Evolutionary conservation across 2,329 filamentous ascomycete genomes (phyloP).

Genomic region (Calonectria hongkongensis): DNA sequence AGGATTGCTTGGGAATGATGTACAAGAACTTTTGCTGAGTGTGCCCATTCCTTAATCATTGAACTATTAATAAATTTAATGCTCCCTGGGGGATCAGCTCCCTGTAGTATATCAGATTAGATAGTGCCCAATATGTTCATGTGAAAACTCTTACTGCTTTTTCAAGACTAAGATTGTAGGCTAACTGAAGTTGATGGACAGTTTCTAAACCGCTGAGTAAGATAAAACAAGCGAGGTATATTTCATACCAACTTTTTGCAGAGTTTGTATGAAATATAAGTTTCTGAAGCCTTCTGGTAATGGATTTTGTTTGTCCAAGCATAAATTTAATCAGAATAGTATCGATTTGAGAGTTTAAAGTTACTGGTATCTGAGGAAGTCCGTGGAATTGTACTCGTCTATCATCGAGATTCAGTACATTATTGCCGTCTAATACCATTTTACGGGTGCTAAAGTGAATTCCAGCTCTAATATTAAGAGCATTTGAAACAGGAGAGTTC

Average conservation of each 20-base stretch:
- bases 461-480: slow-evolving; percentile 3
- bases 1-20: neutral
- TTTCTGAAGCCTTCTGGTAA: neutral
- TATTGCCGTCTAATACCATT: neutral
- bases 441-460: neutral
- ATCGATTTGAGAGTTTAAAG: slow-evolving; percentile 1
- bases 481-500: neutral
- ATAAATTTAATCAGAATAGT: slow-evolving; percentile 8
- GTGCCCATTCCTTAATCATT: slow-evolving; percentile 3
- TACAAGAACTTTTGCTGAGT: neutral
- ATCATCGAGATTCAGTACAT: neutral
- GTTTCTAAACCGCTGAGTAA: slow-evolving; percentile 1
- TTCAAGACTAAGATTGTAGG: neutral
- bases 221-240: neutral
- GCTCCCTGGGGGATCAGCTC: neutral
- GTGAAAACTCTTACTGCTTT: neutral
- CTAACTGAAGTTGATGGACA: slow-evolving; percentile 1
- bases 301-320: neutral
- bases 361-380: slow-evolving; percentile 6
- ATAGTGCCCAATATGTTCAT: neutral
- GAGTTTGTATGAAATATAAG: neutral
- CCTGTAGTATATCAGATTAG: neutral
- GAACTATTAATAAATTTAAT: neutral
- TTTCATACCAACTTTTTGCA: neutral
- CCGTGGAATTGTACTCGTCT: neutral